Conservation (phyloP, 768 basidiomycete species). For the Mycena latifolia region DNA sequence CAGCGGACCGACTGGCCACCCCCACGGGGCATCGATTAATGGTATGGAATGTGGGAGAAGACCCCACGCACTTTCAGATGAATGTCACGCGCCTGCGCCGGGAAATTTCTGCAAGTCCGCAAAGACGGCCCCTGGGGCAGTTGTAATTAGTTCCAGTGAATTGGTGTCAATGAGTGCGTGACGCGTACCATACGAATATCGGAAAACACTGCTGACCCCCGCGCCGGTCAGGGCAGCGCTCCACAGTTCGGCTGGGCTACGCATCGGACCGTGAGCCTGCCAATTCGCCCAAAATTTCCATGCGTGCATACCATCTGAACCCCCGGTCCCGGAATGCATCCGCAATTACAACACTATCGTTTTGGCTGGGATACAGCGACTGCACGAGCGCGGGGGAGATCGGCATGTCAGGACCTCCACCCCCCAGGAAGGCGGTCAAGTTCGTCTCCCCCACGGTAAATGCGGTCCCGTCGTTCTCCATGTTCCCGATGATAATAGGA, state of each 20-base stretch:
- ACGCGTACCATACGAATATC: constrained; percentile 40
- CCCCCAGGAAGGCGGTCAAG: constrained; percentile 27
- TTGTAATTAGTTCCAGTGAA: too few relatives aligned
- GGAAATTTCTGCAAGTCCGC: constrained; percentile 40
- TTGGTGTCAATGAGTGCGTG: too few relatives aligned
- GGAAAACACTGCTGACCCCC: constrained; percentile 35
- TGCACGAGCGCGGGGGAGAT: neutral
- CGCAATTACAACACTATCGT: neutral
- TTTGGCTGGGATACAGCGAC: neutral
- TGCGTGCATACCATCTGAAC: neutral
- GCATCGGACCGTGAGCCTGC: neutral
- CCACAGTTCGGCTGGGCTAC: constrained; percentile 36
- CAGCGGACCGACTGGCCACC: constrained; percentile 26
- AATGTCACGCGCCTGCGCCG: constrained; percentile 41
- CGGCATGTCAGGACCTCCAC: neutral
- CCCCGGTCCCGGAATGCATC: neutral
- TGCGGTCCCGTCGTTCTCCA: constrained; percentile 34
- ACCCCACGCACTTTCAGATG: constrained; percentile 34
- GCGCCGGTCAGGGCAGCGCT: constrained; percentile 24
- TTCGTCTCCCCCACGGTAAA: constrained; percentile 27
- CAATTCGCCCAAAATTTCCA: neutral
- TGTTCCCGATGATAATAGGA: constrained; percentile 35
- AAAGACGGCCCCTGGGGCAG: constrained; percentile 35
- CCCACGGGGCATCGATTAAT: neutral
- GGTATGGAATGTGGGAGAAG: neutral